A percentile compares a stretch with the other conserved stretches of the same genome.
phyloP scores from a whole-genome alignment of 352 stramenopile species.

The Pythium guiyangense region DNA sequence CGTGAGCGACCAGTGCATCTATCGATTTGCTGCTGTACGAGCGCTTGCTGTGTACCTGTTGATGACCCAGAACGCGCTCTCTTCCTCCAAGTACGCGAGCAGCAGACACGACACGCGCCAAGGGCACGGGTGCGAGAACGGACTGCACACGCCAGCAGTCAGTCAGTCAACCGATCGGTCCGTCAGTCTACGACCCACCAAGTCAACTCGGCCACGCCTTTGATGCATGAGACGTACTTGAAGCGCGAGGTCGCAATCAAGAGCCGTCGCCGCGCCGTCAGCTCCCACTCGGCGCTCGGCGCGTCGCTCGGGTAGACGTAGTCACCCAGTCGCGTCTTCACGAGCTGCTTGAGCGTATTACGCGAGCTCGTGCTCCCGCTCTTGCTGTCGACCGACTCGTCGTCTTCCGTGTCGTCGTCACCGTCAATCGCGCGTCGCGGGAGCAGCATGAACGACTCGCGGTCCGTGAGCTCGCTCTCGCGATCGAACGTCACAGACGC shows the following conservation, averaged over 20 bases:
- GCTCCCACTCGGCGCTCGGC: slow-evolving; percentile 49
- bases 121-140: slow-evolving; percentile 65
- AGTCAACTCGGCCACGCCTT: too few relatives aligned
- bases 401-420: slow-evolving; percentile 27
- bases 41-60: slow-evolving; percentile 46
- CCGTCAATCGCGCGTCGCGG: slow-evolving; percentile 18
- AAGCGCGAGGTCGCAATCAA: slow-evolving; percentile 66
- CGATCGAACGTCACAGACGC: slow-evolving; percentile 34
- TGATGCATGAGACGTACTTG: slow-evolving; percentile 34
- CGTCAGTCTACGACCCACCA: not conserved
- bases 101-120: slow-evolving; percentile 67
- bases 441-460: slow-evolving; percentile 27
- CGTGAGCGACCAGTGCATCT: not conserved
- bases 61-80: slow-evolving; percentile 76
- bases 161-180: not conserved
- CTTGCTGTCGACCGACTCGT: slow-evolving; percentile 10
- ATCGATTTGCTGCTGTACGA: not conserved
- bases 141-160: slow-evolving; percentile 23
- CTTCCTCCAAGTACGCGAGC: slow-evolving; percentile 75
- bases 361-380: slow-evolving; percentile 3
- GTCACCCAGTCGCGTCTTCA: slow-evolving; percentile 50
- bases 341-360: slow-evolving; percentile 56
- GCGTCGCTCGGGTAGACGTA: slow-evolving; percentile 71
- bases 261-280: slow-evolving; percentile 44
- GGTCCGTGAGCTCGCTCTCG: slow-evolving; percentile 26